A percentile compares a stretch with the other conserved stretches of the same genome.
Evolutionary conservation across 495 filamentous ascomycete species (phyloP).

Genomic region (Podospora australis): DNA sequence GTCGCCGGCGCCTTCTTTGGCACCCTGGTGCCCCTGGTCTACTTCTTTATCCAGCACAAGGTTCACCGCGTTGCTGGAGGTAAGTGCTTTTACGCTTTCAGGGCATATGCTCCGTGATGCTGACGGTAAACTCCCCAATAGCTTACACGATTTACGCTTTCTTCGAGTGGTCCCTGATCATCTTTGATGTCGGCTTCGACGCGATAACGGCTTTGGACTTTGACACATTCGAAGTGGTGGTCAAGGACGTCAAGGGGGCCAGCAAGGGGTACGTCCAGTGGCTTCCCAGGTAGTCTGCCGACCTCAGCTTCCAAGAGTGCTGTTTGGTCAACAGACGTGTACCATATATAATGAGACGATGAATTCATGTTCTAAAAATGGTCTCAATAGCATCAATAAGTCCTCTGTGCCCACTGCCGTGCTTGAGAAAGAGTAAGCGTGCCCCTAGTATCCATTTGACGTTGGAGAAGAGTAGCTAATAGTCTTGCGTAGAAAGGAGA

Average conservation of each 20-base stretch:
- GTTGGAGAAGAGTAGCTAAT: background rate
- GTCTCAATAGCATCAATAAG: constrained; percentile 44
- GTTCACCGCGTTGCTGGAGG: constrained; percentile 91
- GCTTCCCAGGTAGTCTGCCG: constrained; percentile 70
- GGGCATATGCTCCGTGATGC: background rate
- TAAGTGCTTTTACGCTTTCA: constrained; percentile 37
- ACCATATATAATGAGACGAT: constrained; percentile 34
- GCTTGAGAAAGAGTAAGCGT: constrained; percentile 77
- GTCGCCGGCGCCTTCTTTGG: constrained; percentile 83
- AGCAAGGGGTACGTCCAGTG: constrained; percentile 99
- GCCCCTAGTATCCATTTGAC: background rate
- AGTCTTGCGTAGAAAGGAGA: constrained; percentile 58
- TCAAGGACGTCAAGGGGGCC: constrained; percentile 81
- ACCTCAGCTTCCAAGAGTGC: constrained; percentile 3
- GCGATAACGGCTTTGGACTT: constrained; percentile 96
- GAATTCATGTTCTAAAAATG: constrained; percentile 36
- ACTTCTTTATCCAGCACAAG: constrained; percentile 99
- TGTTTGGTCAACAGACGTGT: constrained; percentile 15
- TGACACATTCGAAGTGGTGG: constrained; percentile 76
- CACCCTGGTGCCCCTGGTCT: constrained; percentile 82
- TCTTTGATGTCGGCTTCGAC: constrained; percentile 95
- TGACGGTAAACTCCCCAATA: constrained; percentile 32
- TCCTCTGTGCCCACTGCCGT: constrained; percentile 62
- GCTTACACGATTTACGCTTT: constrained; percentile 98
- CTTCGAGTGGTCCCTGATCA: constrained; percentile 93